Conservation (phyloP, 352 stramenopile genomes). For the Pythium volutum region DNA sequence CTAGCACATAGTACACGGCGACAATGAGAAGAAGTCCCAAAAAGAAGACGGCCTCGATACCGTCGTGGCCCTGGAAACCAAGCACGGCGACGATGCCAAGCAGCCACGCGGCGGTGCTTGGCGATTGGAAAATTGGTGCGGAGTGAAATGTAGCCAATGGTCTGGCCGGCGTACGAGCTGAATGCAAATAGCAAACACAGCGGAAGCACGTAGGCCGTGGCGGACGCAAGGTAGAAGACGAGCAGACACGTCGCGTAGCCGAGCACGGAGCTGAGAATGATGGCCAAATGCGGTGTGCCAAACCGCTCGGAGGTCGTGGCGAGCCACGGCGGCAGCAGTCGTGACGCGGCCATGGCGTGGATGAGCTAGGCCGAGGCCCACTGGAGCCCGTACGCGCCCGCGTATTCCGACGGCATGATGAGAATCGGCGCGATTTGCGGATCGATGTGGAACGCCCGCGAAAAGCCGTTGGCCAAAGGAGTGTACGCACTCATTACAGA, state of each 20-base stretch:
- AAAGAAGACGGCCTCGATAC: slow-evolving; percentile 7
- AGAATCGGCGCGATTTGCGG: slow-evolving; percentile 13
- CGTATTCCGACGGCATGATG: slow-evolving; percentile 14
- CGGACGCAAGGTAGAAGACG: background rate
- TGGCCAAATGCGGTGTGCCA: slow-evolving; percentile 8
- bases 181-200: slow-evolving; percentile 25
- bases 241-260: slow-evolving; percentile 21
- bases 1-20: slow-evolving; percentile 18
- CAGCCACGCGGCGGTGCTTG: slow-evolving; percentile 16
- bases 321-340: slow-evolving; percentile 10
- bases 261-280: slow-evolving; percentile 4
- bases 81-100: slow-evolving; percentile 19
- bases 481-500: background rate
- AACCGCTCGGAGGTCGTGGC: slow-evolving; percentile 10
- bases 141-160: slow-evolving; percentile 27
- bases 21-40: background rate
- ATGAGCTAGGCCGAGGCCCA: slow-evolving; percentile 15
- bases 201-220: slow-evolving; percentile 15
- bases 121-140: slow-evolving; percentile 12
- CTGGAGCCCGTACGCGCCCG: slow-evolving; percentile 6
- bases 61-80: slow-evolving; percentile 17
- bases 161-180: slow-evolving; percentile 29
- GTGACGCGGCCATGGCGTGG: slow-evolving; percentile 9
- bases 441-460: slow-evolving; percentile 7
- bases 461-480: slow-evolving; percentile 10